Evolutionary conservation across 2,329 filamentous ascomycete genomes (phyloP).

Genomic region (Clarireedia homoeocarpa): DNA sequence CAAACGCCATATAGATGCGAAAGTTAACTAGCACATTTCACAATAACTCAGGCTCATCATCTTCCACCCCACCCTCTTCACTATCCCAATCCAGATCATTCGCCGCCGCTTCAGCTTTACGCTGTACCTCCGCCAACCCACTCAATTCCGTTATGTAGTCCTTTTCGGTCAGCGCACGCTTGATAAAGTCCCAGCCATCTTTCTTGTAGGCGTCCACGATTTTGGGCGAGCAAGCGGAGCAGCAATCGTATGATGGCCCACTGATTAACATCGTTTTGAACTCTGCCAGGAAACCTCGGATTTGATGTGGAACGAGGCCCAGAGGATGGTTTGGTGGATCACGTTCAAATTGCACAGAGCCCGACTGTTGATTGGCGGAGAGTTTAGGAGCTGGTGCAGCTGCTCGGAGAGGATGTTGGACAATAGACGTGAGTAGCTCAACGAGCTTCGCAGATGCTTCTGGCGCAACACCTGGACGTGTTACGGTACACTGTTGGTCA

Average conservation of each 20-base stretch:
- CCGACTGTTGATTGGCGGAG: conserved; percentile 28
- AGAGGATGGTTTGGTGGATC: conserved; percentile 53
- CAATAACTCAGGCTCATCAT: conserved; percentile 35
- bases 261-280: conserved; percentile 69
- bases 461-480: conserved; percentile 81
- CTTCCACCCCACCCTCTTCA: conserved; percentile 46
- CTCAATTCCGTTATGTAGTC: conserved; percentile 74
- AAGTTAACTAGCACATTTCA: conserved; percentile 11
- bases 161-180: conserved; percentile 63
- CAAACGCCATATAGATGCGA: conserved; percentile 1
- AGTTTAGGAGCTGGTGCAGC: conserved; percentile 48
- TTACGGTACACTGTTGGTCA: conserved; percentile 97
- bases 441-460: conserved; percentile 89
- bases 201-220: conserved; percentile 60
- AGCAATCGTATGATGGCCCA: conserved; percentile 70
- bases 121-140: conserved; percentile 64
- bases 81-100: conserved; percentile 54
- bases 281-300: conserved; percentile 67
- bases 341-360: conserved; percentile 39
- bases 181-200: conserved; percentile 70
- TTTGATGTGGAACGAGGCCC: conserved; percentile 69
- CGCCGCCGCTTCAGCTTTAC: conserved; percentile 42
- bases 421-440: conserved; percentile 76
- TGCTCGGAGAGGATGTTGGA: conserved; percentile 75
- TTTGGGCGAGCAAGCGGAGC: conserved; percentile 68